A percentile compares a stretch with the other conserved stretches of the same genome.
Evolutionary conservation across 2,329 filamentous ascomycete genomes (phyloP).

Genomic region (Xylariaceae sp.): DNA sequence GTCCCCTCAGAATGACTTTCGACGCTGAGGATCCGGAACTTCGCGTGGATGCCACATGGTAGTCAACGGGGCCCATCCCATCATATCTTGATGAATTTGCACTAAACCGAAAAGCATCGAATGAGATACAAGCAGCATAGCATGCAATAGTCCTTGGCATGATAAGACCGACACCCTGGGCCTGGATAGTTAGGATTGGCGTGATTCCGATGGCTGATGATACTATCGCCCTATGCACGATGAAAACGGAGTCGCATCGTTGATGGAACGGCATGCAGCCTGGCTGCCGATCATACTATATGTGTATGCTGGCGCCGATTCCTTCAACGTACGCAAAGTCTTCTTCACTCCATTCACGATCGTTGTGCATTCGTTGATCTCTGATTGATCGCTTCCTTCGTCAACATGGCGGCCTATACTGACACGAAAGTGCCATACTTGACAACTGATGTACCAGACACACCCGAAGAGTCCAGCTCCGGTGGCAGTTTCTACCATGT

Average conservation of each 20-base stretch:
- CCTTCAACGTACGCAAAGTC: not conserved
- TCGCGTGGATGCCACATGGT: too few species aligned
- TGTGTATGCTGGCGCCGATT: not conserved
- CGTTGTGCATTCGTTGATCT: too few species aligned
- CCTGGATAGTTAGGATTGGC: not conserved
- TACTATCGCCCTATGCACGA: not conserved
- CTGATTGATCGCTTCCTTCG: too few species aligned
- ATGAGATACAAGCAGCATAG: too few species aligned
- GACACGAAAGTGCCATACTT: not conserved
- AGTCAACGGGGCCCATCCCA: too few species aligned
- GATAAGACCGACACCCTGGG: not conserved
- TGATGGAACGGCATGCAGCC: too few species aligned
- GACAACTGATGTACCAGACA: slow-evolving; percentile 10
- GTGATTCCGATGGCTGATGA: not conserved
- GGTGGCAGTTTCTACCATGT: slow-evolving; percentile 14
- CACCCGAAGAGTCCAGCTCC: slow-evolving; percentile 16
- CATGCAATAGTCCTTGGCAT: too few species aligned
- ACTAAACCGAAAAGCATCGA: too few species aligned
- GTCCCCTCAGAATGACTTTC: not conserved
- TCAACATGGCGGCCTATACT: not conserved
- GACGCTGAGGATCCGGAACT: not conserved
- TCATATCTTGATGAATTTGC: too few species aligned
- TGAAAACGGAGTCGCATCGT: not conserved
- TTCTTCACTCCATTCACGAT: not conserved
- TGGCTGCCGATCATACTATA: not conserved